Evolutionary conservation across 2,329 filamentous ascomycete species (phyloP).

Genomic region (Stachybotrys chlorohalonatus): DNA sequence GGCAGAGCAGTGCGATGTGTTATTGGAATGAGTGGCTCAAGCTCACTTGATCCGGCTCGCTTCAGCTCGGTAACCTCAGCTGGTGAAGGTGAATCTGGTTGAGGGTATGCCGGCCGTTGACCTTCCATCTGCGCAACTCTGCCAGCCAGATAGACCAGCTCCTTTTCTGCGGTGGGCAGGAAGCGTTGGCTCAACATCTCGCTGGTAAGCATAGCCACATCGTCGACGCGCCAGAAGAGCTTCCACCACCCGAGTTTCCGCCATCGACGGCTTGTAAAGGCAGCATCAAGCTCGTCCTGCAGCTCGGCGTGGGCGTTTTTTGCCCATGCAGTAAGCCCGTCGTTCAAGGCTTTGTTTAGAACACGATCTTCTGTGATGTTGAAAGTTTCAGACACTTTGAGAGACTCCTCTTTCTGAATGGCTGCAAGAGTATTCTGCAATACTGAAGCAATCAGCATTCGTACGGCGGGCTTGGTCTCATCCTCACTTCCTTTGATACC

Average conservation of each 20-base stretch:
- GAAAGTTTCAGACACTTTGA: constrained; percentile 23
- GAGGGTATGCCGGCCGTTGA: constrained; percentile 19
- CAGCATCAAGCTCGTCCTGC: constrained; percentile 67
- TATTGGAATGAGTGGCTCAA: constrained; percentile 13
- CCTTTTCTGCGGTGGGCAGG: constrained; percentile 68
- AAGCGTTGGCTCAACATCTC: constrained; percentile 72
- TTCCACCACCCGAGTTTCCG: constrained; percentile 85
- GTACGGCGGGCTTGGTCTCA: constrained; percentile 56
- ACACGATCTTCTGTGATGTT: constrained; percentile 22
- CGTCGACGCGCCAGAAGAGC: constrained; percentile 88
- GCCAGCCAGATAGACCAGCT: constrained; percentile 75
- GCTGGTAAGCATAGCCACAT: constrained; percentile 73
- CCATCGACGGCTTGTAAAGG: constrained; percentile 71
- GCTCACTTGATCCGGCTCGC: constrained; percentile 14
- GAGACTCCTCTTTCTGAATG: constrained; percentile 41
- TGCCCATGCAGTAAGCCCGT: constrained; percentile 61
- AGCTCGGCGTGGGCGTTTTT: constrained; percentile 76
- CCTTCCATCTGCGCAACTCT: constrained; percentile 49
- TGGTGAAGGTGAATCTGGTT: constrained; percentile 19
- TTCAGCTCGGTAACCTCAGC: constrained; percentile 11
- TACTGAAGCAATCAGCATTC: constrained; percentile 57
- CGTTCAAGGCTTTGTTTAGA: constrained; percentile 37
- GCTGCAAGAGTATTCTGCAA: constrained; percentile 43
- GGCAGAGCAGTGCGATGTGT: constrained; percentile 13
- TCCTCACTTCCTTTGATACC: constrained; percentile 31